These are phyloP conservation scores for Septoria linicola DNA, from an alignment of 2,329 filamentous ascomycete species.

Conservation along the genomic window DNA sequence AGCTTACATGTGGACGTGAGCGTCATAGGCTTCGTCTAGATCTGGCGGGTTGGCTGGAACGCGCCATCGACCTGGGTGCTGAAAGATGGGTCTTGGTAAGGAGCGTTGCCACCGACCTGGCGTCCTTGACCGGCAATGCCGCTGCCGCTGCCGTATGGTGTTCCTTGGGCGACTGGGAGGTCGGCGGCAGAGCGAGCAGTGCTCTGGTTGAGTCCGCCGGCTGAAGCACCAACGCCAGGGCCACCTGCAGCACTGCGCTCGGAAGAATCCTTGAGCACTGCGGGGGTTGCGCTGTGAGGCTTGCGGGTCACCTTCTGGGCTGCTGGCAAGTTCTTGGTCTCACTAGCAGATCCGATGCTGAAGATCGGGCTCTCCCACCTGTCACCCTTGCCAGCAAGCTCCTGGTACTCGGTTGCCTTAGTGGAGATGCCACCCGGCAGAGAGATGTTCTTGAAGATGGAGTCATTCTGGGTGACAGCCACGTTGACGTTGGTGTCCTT, in stretches of 20 bases:
- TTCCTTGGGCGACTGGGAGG: slow-evolving; percentile 1
- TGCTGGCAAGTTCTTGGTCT: slow-evolving; percentile 69
- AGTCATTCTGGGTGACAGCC: slow-evolving; percentile 82
- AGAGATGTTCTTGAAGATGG: slow-evolving; percentile 84
- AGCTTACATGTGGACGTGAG: slow-evolving; percentile 1
- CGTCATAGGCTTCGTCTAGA: slow-evolving; percentile 28
- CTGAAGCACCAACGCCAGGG: too few species aligned
- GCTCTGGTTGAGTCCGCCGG: slow-evolving; percentile 21
- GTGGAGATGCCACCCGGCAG: slow-evolving; percentile 85
- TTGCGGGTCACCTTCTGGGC: slow-evolving; percentile 58
- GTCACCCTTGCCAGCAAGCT: slow-evolving; percentile 82
- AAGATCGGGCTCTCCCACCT: slow-evolving; percentile 96
- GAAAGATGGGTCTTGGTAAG: slow-evolving; percentile 4
- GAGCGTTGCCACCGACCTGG: background rate
- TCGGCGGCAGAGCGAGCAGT: slow-evolving; percentile 6
- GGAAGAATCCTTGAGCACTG: slow-evolving; percentile 25
- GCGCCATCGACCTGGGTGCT: slow-evolving; percentile 40
- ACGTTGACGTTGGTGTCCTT: slow-evolving; percentile 75
- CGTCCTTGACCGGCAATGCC: background rate
- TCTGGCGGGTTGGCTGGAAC: slow-evolving; percentile 34
- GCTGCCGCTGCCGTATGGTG: slow-evolving; percentile 2
- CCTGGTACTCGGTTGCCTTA: slow-evolving; percentile 92
- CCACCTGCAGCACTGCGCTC: background rate
- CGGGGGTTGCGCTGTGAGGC: slow-evolving; percentile 50
- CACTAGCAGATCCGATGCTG: slow-evolving; percentile 73